Conservation (phyloP, 2,329 filamentous ascomycete genomes). For the Aspergillus sp. region DNA sequence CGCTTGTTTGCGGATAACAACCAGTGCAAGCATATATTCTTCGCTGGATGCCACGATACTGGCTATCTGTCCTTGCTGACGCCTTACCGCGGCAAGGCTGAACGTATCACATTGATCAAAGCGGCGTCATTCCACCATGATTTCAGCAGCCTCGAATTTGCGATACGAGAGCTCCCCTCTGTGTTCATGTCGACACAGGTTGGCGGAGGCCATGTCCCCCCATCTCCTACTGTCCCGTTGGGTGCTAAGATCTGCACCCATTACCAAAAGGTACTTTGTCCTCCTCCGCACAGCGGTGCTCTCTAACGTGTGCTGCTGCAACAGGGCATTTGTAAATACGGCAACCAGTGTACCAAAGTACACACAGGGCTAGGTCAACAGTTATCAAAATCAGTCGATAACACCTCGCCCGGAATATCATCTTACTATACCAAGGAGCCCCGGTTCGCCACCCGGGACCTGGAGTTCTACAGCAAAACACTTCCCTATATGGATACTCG, state of each 20-base stretch:
- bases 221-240: conserved; percentile 3
- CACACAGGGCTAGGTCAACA: conserved; percentile 30
- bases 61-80: conserved; percentile 59
- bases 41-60: conserved; percentile 62
- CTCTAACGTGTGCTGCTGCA: not conserved
- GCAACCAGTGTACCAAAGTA: conserved; percentile 30
- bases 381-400: conserved; percentile 21
- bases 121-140: conserved; percentile 54
- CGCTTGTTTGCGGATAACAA: conserved; percentile 56
- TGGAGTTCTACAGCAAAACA: conserved; percentile 20
- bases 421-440: conserved; percentile 10
- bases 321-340: conserved; percentile 35
- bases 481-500: conserved; percentile 21
- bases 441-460: conserved; percentile 16
- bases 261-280: conserved; percentile 31
- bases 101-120: conserved; percentile 57
- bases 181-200: conserved; percentile 52
- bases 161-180: conserved; percentile 51
- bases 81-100: conserved; percentile 50
- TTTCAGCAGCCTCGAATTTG: conserved; percentile 53
- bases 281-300: no score
- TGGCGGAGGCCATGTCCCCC: conserved; percentile 9
- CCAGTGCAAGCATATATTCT: conserved; percentile 65
- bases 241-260: conserved; percentile 30
- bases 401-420: conserved; percentile 10